phyloP scores from a whole-genome alignment of 768 basidiomycete genomes.

The Tulasnella sp. region DNA sequence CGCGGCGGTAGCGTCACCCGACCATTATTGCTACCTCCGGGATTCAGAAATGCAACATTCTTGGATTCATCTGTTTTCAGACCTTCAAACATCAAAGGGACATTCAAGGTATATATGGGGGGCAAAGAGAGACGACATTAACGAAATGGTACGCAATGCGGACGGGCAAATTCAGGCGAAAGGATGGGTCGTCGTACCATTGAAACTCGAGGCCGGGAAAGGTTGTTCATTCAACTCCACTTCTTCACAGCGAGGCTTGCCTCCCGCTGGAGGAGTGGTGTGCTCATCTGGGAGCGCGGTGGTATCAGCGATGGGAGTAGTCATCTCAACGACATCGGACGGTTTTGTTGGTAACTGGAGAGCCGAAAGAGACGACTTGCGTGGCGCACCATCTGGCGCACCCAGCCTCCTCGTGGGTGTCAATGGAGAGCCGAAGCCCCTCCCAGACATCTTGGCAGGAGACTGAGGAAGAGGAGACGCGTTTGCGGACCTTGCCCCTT shows the following conservation, averaged over 20 bases:
- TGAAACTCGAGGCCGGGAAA: not conserved
- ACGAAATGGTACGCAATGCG: not conserved
- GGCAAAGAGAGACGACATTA: not conserved
- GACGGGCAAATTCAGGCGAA: not conserved
- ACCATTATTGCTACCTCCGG: not conserved
- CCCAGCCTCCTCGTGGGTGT: too few species aligned
- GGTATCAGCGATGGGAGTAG: slow-evolving; percentile 2
- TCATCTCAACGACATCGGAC: not conserved
- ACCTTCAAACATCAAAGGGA: not conserved
- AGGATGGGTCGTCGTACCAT: not conserved
- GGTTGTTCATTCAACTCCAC: not conserved
- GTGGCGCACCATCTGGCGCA: too few species aligned
- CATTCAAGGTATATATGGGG: not conserved
- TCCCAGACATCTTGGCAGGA: not conserved
- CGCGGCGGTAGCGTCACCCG: not conserved
- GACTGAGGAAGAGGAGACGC: slow-evolving; percentile 2
- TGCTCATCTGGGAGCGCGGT: slow-evolving; percentile 4
- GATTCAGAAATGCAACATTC: not conserved
- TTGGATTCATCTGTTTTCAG: not conserved
- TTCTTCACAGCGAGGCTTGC: not conserved
- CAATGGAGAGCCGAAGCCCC: too few species aligned
- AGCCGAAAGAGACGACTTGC: too few species aligned
- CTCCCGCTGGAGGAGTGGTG: not conserved
- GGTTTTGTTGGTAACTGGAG: not conserved
- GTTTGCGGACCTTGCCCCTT: not conserved